These are phyloP conservation scores for Camellia granthamiana DNA, from an alignment of 148 eudicot genomes.

Conservation along the genomic window DNA sequence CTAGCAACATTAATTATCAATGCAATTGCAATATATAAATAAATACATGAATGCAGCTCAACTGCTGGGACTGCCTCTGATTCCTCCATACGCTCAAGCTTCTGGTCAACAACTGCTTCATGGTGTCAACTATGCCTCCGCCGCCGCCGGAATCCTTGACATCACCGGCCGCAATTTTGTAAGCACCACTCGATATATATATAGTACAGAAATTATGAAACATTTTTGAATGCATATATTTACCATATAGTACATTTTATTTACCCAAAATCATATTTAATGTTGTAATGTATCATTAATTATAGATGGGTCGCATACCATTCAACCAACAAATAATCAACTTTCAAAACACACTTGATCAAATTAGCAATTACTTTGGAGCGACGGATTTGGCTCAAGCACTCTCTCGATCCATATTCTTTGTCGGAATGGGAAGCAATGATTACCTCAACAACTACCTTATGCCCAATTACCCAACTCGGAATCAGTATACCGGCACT, in stretches of 20 bases:
- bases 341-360: conserved; percentile 67
- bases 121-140: conserved; percentile 91
- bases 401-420: conserved; percentile 54
- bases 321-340: conserved; percentile 70
- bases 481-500: conserved; percentile 54
- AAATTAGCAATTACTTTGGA: conserved; percentile 46
- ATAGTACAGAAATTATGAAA: no score
- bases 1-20: no score
- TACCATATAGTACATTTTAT: no score
- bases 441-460: conserved; percentile 96
- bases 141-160: conserved; percentile 94
- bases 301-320: conserved; percentile 85
- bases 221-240: background rate
- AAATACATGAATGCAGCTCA: conserved; percentile 47
- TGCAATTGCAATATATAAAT: no score
- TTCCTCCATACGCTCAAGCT: conserved; percentile 62
- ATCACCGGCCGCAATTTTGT: conserved; percentile 82
- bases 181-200: conserved; percentile 8
- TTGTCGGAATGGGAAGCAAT: conserved; percentile 96
- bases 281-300: no score
- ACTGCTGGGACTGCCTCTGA: conserved; percentile 69
- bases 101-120: conserved; percentile 51
- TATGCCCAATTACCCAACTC: conserved; percentile 83
- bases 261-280: no score
- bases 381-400: conserved; percentile 48